These are phyloP conservation scores for Marasmius oreades DNA, from an alignment of 1,284 basidiomycete species.

Conservation along the genomic window DNA sequence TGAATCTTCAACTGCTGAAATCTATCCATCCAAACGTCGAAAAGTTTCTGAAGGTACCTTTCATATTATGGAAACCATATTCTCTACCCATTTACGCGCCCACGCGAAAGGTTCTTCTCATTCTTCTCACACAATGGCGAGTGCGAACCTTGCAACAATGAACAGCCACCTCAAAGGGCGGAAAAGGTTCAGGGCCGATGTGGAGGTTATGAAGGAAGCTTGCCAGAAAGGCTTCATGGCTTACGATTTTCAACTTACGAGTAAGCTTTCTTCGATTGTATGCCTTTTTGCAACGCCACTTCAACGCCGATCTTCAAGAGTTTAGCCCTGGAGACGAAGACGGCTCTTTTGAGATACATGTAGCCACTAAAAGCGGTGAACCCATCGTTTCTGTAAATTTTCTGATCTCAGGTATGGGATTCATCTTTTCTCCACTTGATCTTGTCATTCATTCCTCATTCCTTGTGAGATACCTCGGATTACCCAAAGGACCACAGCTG, in stretches of 20 bases:
- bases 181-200: constrained; percentile 50
- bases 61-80: neutral
- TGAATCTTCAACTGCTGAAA: neutral
- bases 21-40: neutral
- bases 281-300: neutral
- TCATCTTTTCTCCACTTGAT: too few relatives aligned
- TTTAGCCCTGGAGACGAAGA: constrained; percentile 57
- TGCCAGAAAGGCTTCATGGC: constrained; percentile 29
- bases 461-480: constrained; percentile 50
- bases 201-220: constrained; percentile 38
- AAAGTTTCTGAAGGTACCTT: neutral
- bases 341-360: constrained; percentile 46
- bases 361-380: constrained; percentile 32
- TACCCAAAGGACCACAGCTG: constrained; percentile 55
- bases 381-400: constrained; percentile 39
- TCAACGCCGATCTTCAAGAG: constrained; percentile 26
- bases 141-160: constrained; percentile 17
- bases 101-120: neutral
- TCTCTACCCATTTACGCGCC: too few relatives aligned
- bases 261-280: constrained; percentile 28
- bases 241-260: constrained; percentile 34
- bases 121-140: neutral
- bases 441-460: neutral
- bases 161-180: constrained; percentile 48
- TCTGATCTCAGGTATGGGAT: constrained; percentile 46